Evolutionary conservation across 1,284 basidiomycete species (phyloP).

Genomic region (Pseudozyma tsukubaensis): DNA sequence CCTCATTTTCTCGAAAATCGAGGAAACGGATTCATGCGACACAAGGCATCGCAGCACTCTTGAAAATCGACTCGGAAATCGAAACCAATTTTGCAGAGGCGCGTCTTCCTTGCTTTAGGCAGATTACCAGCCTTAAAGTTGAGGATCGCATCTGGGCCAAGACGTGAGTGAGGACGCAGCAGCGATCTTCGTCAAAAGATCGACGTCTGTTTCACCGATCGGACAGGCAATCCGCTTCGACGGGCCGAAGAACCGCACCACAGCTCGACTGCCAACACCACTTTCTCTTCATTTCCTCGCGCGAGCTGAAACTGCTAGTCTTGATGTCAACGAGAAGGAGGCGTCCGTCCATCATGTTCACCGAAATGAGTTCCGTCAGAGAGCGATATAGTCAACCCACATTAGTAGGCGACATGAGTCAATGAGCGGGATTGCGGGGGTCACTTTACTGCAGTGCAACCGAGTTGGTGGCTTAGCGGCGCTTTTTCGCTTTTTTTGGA

Average conservation of each 20-base stretch:
- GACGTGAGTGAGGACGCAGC: neutral
- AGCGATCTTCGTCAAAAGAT: slow-evolving; percentile 16
- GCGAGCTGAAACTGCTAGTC: too few species aligned
- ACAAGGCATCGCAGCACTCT: slow-evolving; percentile 1
- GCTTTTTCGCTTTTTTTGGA: neutral
- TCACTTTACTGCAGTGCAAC: too few species aligned
- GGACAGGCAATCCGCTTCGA: neutral
- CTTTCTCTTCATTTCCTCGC: too few species aligned
- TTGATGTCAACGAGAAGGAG: too few species aligned
- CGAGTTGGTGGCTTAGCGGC: too few species aligned
- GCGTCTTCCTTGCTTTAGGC: neutral
- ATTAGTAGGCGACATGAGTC: too few species aligned
- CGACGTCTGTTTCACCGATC: slow-evolving; percentile 28
- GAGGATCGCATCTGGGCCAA: slow-evolving; percentile 3
- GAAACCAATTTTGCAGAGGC: slow-evolving; percentile 6
- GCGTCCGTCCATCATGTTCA: too few species aligned
- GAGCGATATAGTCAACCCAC: too few species aligned
- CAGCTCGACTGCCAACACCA: too few species aligned
- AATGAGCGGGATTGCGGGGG: too few species aligned
- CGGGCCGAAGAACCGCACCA: neutral
- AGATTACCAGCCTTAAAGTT: neutral
- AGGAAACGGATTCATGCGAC: slow-evolving; percentile 5
- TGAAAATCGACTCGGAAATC: slow-evolving; percentile 5
- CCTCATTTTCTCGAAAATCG: slow-evolving; percentile 2
- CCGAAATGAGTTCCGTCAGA: too few species aligned